Conservation (phyloP, 805 yeast species). For the Sugiyamaella lignohabitans region DNA sequence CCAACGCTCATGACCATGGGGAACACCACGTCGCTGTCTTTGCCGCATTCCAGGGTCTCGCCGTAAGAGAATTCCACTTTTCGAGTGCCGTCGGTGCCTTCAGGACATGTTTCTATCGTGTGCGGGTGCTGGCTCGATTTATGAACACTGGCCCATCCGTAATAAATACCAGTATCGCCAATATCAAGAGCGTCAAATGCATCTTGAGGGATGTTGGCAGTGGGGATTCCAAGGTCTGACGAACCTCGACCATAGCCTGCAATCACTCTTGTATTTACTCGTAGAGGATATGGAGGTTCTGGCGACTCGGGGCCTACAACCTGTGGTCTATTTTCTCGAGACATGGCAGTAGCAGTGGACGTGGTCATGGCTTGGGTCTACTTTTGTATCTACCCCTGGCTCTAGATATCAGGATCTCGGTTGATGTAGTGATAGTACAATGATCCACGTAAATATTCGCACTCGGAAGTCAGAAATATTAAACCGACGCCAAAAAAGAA, state of each 20-base stretch:
- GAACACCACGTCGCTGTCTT: slow-evolving; percentile 41
- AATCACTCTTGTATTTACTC: slow-evolving; percentile 38
- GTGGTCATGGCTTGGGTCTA: too few species aligned
- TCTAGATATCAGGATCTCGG: too few species aligned
- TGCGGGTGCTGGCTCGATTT: slow-evolving; percentile 18
- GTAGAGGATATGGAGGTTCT: slow-evolving; percentile 33
- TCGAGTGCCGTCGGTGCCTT: slow-evolving; percentile 14
- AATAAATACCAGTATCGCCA: slow-evolving; percentile 75
- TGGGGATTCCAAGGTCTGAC: slow-evolving; percentile 87
- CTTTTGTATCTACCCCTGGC: too few species aligned
- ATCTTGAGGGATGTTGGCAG: slow-evolving; percentile 76
- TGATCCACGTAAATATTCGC: too few species aligned
- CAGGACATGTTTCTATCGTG: slow-evolving; percentile 7
- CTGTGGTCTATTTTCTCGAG: slow-evolving; percentile 22
- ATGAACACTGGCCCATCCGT: slow-evolving; percentile 58
- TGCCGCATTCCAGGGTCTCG: slow-evolving; percentile 32
- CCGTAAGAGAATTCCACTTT: slow-evolving; percentile 61
- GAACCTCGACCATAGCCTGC: slow-evolving; percentile 97
- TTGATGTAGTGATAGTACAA: too few species aligned
- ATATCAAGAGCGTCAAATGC: slow-evolving; percentile 37
- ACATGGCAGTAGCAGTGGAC: slow-evolving; percentile 2
- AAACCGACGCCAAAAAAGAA: too few species aligned
- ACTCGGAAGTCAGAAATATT: too few species aligned
- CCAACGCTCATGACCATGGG: slow-evolving; percentile 97
- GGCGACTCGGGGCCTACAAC: slow-evolving; percentile 31